A percentile compares a stretch with the other conserved stretches of the same genome.
phyloP scores from a whole-genome alignment of 2,329 filamentous ascomycete species.

The Diaporthe citriasiana region DNA sequence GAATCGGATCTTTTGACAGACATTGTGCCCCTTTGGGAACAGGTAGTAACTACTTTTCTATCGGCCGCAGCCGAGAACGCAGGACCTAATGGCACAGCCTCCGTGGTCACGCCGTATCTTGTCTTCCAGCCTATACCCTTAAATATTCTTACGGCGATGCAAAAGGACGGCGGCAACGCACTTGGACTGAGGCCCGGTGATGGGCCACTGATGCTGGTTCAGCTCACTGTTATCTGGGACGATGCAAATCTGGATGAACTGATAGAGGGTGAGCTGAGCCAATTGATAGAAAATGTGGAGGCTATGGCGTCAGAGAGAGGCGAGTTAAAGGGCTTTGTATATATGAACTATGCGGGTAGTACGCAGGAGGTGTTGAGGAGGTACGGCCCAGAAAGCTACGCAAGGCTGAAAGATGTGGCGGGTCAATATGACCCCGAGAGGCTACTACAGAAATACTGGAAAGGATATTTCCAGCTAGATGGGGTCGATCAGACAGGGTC shows the following conservation, averaged over 20 bases:
- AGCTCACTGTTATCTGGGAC: conserved; percentile 48
- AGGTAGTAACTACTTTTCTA: background rate
- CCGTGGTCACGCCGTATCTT: conserved; percentile 45
- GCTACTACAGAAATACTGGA: conserved; percentile 45
- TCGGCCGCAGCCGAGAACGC: conserved; percentile 10
- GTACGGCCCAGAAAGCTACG: conserved; percentile 28
- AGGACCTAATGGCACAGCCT: background rate
- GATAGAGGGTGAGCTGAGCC: conserved; percentile 44
- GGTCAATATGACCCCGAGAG: conserved; percentile 31
- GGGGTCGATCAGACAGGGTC: background rate
- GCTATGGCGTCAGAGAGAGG: conserved; percentile 48
- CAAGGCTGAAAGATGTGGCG: conserved; percentile 3
- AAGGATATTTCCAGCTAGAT: conserved; percentile 17
- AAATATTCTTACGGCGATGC: conserved; percentile 49
- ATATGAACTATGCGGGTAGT: conserved; percentile 35
- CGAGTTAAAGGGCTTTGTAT: conserved; percentile 42
- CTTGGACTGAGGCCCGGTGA: conserved; percentile 55
- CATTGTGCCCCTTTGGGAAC: conserved; percentile 24
- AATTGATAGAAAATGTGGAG: conserved; percentile 47
- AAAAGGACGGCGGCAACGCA: conserved; percentile 57
- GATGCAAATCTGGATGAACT: conserved; percentile 49
- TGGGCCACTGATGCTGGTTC: conserved; percentile 52
- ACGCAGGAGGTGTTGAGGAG: conserved; percentile 19
- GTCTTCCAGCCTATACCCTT: conserved; percentile 57
- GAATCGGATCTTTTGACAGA: conserved; percentile 47